phyloP scores from a whole-genome alignment of 73 alveolate species.

The Paramecium octaurelia region DNA sequence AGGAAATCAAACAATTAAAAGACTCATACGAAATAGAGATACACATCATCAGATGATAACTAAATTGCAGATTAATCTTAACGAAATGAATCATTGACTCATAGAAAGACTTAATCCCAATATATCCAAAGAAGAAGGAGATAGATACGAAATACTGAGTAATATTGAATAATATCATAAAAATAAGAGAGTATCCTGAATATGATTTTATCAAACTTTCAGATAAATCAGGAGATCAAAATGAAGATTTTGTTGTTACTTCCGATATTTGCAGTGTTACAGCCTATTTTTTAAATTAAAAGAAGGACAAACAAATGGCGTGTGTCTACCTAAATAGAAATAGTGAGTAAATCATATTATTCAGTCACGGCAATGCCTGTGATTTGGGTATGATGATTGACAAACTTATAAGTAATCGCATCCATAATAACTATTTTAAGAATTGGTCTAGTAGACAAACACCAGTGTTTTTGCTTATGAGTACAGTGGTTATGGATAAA shows the following conservation, averaged over 20 bases:
- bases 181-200: not conserved
- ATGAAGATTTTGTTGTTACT: not conserved
- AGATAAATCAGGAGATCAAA: not conserved
- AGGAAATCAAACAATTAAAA: not conserved
- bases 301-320: not conserved
- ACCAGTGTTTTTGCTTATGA: slow-evolving; percentile 66
- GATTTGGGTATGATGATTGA: slow-evolving; percentile 64
- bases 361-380: slow-evolving; percentile 68
- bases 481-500: slow-evolving; percentile 76
- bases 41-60: not conserved
- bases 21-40: not conserved
- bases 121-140: not conserved
- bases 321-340: not conserved
- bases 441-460: slow-evolving; percentile 21
- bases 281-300: not conserved
- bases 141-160: not conserved
- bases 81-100: not conserved
- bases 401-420: not conserved
- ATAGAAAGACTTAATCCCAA: not conserved
- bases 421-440: not conserved
- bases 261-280: not conserved
- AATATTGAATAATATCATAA: not conserved
- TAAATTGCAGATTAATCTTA: not conserved
- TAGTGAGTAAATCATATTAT: slow-evolving; percentile 47
- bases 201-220: not conserved